phyloP scores from a whole-genome alignment of 1,284 basidiomycete species.

The Sporisorium scitamineum region DNA sequence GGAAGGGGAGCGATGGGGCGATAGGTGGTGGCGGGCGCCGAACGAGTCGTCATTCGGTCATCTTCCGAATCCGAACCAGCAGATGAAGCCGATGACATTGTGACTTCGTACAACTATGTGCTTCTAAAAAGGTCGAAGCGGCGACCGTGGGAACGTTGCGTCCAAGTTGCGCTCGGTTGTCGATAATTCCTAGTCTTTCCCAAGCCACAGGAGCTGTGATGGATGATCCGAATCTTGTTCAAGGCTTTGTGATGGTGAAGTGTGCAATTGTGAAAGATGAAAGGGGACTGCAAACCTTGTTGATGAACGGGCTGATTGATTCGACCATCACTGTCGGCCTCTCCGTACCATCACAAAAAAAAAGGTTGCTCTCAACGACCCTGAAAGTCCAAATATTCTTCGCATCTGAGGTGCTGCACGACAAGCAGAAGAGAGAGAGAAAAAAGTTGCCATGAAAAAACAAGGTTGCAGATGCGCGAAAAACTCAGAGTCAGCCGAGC shows the following conservation, averaged over 20 bases:
- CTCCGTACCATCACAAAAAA: background rate
- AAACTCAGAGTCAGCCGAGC: conserved; percentile 2
- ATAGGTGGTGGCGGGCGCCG: conserved; percentile 52
- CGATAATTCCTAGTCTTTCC: background rate
- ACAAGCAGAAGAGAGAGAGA: background rate
- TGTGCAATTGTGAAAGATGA: conserved; percentile 7
- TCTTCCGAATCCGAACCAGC: conserved; percentile 45
- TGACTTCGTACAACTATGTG: background rate
- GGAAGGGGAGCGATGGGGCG: conserved; percentile 51
- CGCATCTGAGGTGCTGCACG: background rate
- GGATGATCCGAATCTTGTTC: background rate
- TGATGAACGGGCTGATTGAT: too few relatives aligned
- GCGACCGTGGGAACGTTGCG: background rate
- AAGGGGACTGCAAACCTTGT: background rate
- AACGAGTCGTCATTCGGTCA: conserved; percentile 49
- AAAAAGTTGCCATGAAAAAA: conserved; percentile 2
- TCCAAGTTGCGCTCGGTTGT: background rate
- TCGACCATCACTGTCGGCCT: background rate
- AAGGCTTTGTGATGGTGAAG: background rate
- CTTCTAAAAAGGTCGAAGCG: background rate
- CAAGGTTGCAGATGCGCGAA: background rate
- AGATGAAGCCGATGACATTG: conserved; percentile 46
- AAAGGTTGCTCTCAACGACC: conserved; percentile 5
- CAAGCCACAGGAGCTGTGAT: background rate
- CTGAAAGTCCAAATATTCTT: conserved; percentile 34